These are phyloP conservation scores for Galerina marginata DNA, from an alignment of 768 basidiomycete genomes.

Conservation along the genomic window DNA sequence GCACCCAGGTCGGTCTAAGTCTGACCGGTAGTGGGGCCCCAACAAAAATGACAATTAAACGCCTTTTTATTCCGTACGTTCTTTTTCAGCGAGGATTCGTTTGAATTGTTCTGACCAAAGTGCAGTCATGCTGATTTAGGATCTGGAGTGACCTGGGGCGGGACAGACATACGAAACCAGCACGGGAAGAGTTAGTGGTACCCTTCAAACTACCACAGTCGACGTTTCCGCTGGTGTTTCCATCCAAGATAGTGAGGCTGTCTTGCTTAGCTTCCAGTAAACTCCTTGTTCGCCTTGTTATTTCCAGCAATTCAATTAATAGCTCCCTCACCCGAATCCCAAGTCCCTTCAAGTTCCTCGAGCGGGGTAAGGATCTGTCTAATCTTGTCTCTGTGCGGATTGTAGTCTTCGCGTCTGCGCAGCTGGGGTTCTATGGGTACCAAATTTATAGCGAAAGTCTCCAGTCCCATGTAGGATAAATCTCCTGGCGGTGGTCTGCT, in stretches of 20 bases:
- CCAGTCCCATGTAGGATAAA: too few relatives aligned
- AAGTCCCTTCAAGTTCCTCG: too few relatives aligned
- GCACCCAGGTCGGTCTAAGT: slow-evolving; percentile 46
- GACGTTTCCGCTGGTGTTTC: slow-evolving; percentile 44
- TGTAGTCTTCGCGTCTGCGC: too few relatives aligned
- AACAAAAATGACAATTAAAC: slow-evolving; percentile 48
- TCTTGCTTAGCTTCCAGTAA: slow-evolving; percentile 34
- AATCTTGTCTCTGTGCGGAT: too few relatives aligned
- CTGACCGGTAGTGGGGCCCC: slow-evolving; percentile 32
- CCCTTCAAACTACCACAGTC: slow-evolving; percentile 30
- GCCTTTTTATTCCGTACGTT: slow-evolving; percentile 49
- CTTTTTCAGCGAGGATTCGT: background rate
- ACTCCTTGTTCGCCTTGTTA: too few relatives aligned
- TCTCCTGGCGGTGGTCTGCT: too few relatives aligned
- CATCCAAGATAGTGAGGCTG: slow-evolving; percentile 52
- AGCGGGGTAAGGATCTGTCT: too few relatives aligned
- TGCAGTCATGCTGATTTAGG: slow-evolving; percentile 53
- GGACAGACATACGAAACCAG: slow-evolving; percentile 61
- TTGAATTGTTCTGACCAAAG: background rate
- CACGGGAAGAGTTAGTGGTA: slow-evolving; percentile 46
- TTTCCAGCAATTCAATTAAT: too few relatives aligned
- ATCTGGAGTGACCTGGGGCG: slow-evolving; percentile 59
- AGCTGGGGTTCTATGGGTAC: too few relatives aligned
- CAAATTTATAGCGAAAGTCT: too few relatives aligned
- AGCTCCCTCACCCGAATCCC: too few relatives aligned